A percentile compares a stretch with the other conserved stretches of the same genome.
Evolutionary conservation across 805 yeast species (phyloP).

Genomic region (Wickerhamiella parazyma): DNA sequence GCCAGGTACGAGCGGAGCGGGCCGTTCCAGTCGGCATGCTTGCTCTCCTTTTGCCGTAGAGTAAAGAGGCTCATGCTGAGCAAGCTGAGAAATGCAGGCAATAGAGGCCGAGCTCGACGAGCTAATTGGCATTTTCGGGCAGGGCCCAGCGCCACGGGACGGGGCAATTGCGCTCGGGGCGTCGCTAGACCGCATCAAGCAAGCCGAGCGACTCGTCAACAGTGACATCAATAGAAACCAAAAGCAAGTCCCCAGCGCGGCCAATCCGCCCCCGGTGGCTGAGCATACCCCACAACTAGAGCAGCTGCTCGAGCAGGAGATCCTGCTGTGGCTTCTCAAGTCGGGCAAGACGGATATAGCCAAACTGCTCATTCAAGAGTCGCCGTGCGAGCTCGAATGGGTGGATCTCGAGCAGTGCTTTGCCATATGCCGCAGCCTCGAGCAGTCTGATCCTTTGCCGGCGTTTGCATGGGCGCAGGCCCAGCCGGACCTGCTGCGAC

Average conservation of each 20-base stretch:
- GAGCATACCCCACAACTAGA: not conserved
- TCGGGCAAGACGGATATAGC: constrained; percentile 33
- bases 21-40: constrained; percentile 49
- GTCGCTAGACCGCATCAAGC: not conserved
- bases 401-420: constrained; percentile 32
- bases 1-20: constrained; percentile 47
- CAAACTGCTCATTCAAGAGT: constrained; percentile 22
- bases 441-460: constrained; percentile 27
- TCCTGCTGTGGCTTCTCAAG: constrained; percentile 35
- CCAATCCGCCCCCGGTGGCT: not conserved
- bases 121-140: not conserved
- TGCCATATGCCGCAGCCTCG: constrained; percentile 29
- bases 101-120: not conserved
- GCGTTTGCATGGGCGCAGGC: constrained; percentile 39
- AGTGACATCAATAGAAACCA: constrained; percentile 21
- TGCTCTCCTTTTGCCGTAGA: constrained; percentile 33
- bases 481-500: constrained; percentile 30
- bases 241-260: constrained; percentile 12
- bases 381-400: constrained; percentile 12
- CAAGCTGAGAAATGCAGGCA: not conserved
- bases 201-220: constrained; percentile 22
- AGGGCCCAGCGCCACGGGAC: not conserved
- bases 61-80: constrained; percentile 19
- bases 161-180: not conserved
- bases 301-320: constrained; percentile 24